Percentiles rank a stretch among this genome's conserved stretches.
phyloP scores from a whole-genome alignment of 768 basidiomycete species.

The Imleria badia region DNA sequence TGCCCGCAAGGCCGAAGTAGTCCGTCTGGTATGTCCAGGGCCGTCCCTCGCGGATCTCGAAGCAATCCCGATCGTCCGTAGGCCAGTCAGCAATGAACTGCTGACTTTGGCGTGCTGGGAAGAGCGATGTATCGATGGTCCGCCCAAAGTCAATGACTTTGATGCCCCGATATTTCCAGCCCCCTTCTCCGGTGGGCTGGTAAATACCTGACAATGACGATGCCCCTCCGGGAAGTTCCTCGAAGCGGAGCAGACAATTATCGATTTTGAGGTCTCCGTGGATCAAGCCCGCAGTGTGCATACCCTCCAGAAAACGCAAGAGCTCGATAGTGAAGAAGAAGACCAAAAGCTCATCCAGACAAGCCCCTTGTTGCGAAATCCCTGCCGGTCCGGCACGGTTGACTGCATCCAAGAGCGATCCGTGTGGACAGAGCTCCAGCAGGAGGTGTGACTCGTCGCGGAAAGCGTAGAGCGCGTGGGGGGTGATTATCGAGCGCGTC shows the following conservation, averaged over 20 bases:
- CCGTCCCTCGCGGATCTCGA: constrained; percentile 78
- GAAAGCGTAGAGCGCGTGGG: constrained; percentile 81
- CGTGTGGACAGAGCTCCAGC: constrained; percentile 86
- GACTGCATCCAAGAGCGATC: constrained; percentile 88
- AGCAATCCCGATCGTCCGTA: constrained; percentile 87
- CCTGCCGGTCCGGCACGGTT: constrained; percentile 79
- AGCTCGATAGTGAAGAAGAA: constrained; percentile 96
- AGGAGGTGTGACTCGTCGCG: constrained; percentile 88
- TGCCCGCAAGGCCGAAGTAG: constrained; percentile 93
- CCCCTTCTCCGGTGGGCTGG: constrained; percentile 71
- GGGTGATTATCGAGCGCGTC: constrained; percentile 68
- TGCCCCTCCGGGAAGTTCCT: constrained; percentile 71
- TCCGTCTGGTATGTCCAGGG: constrained; percentile 97
- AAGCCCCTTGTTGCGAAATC: constrained; percentile 75
- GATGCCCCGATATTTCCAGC: constrained; percentile 88
- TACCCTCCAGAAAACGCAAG: constrained; percentile 73
- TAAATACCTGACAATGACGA: constrained; percentile 76
- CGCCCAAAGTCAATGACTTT: constrained; percentile 98
- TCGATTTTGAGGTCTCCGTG: constrained; percentile 99
- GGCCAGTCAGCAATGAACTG: constrained; percentile 86
- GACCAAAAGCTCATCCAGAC: constrained; percentile 88
- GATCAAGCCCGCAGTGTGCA: constrained; percentile 84
- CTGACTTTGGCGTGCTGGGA: constrained; percentile 65
- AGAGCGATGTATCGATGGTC: constrained; percentile 81
- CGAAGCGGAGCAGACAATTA: constrained; percentile 93